Evolutionary conservation across 2,329 filamentous ascomycete genomes (phyloP).

Genomic region (Kalmusia sp.): DNA sequence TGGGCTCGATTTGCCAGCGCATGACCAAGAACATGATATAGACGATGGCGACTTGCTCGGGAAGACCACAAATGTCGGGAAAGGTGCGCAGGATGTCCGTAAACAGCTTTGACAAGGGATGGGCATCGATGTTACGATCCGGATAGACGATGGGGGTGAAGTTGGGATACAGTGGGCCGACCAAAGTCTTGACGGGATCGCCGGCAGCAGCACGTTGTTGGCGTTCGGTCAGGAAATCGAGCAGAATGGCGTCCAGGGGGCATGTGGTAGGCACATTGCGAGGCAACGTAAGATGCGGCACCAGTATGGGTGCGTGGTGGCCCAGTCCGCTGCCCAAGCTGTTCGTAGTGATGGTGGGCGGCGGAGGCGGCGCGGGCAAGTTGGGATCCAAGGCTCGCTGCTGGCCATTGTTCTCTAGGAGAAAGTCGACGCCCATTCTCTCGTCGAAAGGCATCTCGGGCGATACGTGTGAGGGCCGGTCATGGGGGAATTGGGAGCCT

Average conservation of each 20-base stretch:
- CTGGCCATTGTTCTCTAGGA: constrained; percentile 68
- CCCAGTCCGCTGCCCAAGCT: constrained; percentile 31
- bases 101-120: constrained; percentile 83
- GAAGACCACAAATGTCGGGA: constrained; percentile 76
- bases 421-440: constrained; percentile 71
- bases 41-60: constrained; percentile 81
- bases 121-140: constrained; percentile 65
- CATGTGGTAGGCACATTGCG: constrained; percentile 73
- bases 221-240: constrained; percentile 78
- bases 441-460: constrained; percentile 40
- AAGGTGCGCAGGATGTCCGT: constrained; percentile 87
- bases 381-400: constrained; percentile 35
- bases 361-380: constrained; percentile 54
- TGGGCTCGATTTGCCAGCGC: constrained; percentile 81
- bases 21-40: constrained; percentile 88
- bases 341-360: constrained; percentile 28
- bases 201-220: constrained; percentile 71
- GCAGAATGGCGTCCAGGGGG: constrained; percentile 77
- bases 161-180: constrained; percentile 80
- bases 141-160: constrained; percentile 81
- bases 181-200: constrained; percentile 67
- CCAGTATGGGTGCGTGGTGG: constrained; percentile 37
- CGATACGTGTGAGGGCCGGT: constrained; percentile 36
- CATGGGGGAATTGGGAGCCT: constrained; percentile 51
- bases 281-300: constrained; percentile 47